phyloP scores from a whole-genome alignment of 106 monocot species.

The Acorus calamus region DNA sequence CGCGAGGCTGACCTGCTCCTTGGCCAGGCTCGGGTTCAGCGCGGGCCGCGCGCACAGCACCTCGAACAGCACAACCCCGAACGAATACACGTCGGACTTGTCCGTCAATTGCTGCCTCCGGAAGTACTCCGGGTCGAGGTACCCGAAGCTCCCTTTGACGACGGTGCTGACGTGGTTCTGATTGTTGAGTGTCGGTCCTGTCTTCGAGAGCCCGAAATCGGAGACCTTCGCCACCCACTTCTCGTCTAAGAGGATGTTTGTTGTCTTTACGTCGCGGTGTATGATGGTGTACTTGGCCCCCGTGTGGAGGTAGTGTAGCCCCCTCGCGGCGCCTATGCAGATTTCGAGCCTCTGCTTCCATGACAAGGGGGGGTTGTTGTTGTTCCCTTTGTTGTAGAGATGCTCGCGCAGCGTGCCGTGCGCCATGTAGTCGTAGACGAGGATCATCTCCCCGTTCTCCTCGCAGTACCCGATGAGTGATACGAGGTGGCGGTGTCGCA shows the following conservation, averaged over 20 bases:
- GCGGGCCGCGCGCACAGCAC: constrained; percentile 59
- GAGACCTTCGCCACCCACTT: constrained; percentile 77
- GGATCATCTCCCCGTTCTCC: constrained; percentile 58
- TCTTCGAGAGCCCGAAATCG: constrained; percentile 81
- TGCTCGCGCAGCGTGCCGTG: constrained; percentile 66
- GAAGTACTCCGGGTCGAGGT: constrained; percentile 81
- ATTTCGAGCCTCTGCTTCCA: constrained; percentile 75
- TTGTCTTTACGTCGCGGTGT: constrained; percentile 78
- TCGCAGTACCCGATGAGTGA: constrained; percentile 80
- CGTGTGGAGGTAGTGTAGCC: constrained; percentile 80
- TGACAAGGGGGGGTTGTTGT: constrained; percentile 36
- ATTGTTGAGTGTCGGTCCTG: constrained; percentile 46
- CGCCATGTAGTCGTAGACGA: constrained; percentile 80
- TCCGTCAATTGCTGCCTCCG: constrained; percentile 66
- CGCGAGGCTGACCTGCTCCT: constrained; percentile 55
- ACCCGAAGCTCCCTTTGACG: constrained; percentile 87
- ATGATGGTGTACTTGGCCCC: constrained; percentile 80
- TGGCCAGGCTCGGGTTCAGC: constrained; percentile 40
- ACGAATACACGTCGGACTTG: constrained; percentile 84
- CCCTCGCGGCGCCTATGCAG: constrained; percentile 56
- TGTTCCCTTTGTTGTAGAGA: constrained; percentile 35
- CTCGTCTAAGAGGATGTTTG: constrained; percentile 74
- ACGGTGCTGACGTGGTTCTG: constrained; percentile 73
- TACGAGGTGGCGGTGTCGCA: constrained; percentile 60
- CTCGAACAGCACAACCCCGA: constrained; percentile 79